phyloP scores from a whole-genome alignment of 345 rosid genomes.

The Corymbia maculata region DNA sequence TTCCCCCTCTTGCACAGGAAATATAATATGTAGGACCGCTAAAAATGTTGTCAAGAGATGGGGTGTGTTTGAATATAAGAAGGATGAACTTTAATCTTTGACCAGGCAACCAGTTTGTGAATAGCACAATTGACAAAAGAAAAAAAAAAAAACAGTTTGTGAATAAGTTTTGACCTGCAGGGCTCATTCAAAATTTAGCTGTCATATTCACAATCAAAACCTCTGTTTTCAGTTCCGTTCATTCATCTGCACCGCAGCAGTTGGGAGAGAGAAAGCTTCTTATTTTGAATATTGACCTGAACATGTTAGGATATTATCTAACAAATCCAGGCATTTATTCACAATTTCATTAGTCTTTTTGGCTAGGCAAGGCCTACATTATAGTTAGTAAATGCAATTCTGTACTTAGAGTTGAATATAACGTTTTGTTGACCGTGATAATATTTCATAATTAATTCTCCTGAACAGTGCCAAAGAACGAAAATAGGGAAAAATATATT shows the following conservation, averaged over 20 bases:
- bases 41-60: not conserved
- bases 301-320: not conserved
- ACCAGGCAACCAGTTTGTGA: not conserved
- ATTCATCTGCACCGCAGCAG: not conserved
- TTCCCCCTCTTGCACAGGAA: not conserved
- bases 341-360: not conserved
- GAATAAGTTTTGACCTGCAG: not conserved
- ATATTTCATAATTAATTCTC: not conserved
- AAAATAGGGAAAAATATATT: not conserved
- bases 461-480: not conserved
- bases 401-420: not conserved
- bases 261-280: not conserved
- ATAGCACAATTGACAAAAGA: no score
- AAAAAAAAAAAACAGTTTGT: no score
- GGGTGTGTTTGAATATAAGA: not conserved
- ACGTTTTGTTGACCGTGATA: not conserved
- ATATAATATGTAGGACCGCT: not conserved
- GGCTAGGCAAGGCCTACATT: not conserved
- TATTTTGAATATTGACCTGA: not conserved
- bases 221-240: not conserved
- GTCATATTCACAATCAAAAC: not conserved
- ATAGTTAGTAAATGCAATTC: not conserved
- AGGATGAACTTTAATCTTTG: not conserved
- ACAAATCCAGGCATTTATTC: not conserved
- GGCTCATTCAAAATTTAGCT: not conserved